Evolutionary conservation across 1,284 basidiomycete species (phyloP).

Genomic region (Apiotrichum domesticum): DNA sequence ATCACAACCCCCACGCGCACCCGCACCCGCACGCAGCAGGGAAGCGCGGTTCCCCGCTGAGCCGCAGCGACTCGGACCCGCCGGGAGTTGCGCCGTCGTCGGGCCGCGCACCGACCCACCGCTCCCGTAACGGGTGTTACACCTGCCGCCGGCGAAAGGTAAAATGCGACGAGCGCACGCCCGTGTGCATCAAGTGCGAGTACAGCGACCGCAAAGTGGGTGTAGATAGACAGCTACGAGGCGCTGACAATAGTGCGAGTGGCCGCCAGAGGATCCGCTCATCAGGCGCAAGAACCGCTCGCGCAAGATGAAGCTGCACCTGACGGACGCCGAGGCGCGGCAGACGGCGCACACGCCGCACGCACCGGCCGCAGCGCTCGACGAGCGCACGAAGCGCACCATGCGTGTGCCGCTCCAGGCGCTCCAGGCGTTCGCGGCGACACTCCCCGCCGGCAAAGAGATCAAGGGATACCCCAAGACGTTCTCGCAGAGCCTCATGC

Average conservation of each 20-base stretch:
- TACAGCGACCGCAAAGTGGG: constrained; percentile 6
- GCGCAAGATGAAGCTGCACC: constrained; percentile 8
- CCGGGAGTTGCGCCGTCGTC: neutral
- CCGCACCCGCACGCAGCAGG: too few relatives aligned
- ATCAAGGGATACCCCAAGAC: constrained; percentile 14
- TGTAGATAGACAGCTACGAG: neutral
- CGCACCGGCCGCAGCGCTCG: neutral
- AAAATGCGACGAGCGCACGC: constrained; percentile 12
- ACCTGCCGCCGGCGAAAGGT: constrained; percentile 25
- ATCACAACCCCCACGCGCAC: too few relatives aligned
- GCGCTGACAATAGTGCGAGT: constrained; percentile 15
- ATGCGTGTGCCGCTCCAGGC: constrained; percentile 7
- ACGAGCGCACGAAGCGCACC: constrained; percentile 5
- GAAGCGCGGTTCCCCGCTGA: neutral
- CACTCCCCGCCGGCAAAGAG: constrained; percentile 15
- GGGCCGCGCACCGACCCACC: constrained; percentile 3
- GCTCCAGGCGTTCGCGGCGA: constrained; percentile 3
- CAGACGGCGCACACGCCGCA: neutral
- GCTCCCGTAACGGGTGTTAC: constrained; percentile 7
- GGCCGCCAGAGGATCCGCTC: constrained; percentile 26
- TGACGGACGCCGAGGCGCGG: neutral
- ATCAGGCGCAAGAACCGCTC: constrained; percentile 22
- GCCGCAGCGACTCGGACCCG: constrained; percentile 1
- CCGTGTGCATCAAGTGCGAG: constrained; percentile 10
- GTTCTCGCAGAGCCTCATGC: constrained; percentile 16